Percentiles rank a stretch among this genome's conserved stretches.
Conservation (phyloP, 768 basidiomycete species). For the Cystobasidium tubakii region DNA sequence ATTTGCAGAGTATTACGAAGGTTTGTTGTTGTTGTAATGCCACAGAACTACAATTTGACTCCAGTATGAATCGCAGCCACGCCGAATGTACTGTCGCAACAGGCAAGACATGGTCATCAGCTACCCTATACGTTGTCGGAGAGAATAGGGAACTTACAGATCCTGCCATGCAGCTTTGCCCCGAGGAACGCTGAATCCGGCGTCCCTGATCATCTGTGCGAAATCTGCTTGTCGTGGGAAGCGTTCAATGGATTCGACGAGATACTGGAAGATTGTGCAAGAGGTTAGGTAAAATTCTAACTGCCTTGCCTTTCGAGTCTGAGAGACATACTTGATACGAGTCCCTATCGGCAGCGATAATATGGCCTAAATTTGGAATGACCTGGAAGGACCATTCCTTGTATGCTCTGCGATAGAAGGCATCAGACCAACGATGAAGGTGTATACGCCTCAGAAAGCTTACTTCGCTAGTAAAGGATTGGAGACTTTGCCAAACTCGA, state of each 20-base stretch:
- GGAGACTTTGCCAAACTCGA: constrained; percentile 89
- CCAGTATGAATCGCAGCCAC: constrained; percentile 78
- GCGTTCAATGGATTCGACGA: constrained; percentile 91
- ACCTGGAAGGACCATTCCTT: constrained; percentile 93
- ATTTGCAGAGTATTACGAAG: not conserved
- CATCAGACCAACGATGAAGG: too few species aligned
- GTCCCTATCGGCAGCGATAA: constrained; percentile 85
- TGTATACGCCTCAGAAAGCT: constrained; percentile 49
- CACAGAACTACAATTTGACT: constrained; percentile 56
- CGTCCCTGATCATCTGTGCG: constrained; percentile 77
- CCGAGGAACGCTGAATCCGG: constrained; percentile 58
- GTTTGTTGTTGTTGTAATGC: constrained; percentile 11
- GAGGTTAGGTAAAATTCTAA: not conserved
- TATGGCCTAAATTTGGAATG: constrained; percentile 90
- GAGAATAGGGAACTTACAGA: constrained; percentile 49
- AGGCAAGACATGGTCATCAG: too few species aligned
- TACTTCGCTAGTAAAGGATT: constrained; percentile 81
- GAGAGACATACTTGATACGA: constrained; percentile 65
- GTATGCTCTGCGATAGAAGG: constrained; percentile 61
- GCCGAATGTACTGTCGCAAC: constrained; percentile 64
- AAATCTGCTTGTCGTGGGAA: constrained; percentile 87
- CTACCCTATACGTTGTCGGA: too few species aligned
- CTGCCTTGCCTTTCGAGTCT: too few species aligned
- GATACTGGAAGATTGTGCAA: constrained; percentile 58
- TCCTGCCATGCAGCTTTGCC: constrained; percentile 59